Percentiles rank a stretch among this genome's conserved stretches.
Conservation (phyloP, 306 rosid genomes). For the Inga leiocalycina region DNA sequence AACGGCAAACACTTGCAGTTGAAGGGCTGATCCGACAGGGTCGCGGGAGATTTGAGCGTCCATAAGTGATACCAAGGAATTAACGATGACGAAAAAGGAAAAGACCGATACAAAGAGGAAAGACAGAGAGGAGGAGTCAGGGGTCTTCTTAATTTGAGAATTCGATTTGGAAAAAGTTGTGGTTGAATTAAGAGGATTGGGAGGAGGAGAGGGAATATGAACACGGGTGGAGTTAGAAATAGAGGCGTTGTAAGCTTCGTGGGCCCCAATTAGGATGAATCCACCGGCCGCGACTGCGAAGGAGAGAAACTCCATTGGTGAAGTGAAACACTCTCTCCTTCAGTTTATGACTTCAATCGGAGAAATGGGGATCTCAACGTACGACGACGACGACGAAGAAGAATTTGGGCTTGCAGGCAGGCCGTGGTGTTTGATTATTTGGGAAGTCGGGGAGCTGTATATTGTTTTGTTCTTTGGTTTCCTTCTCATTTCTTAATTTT, state of each 20-base stretch:
- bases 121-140: conserved; percentile 33
- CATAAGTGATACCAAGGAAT: conserved; percentile 54
- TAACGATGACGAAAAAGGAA: conserved; percentile 48
- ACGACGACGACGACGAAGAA: not conserved
- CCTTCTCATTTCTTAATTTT: not conserved
- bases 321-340: not conserved
- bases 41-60: conserved; percentile 61
- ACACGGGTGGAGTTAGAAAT: conserved; percentile 13
- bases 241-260: conserved; percentile 46
- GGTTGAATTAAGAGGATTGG: conserved; percentile 13
- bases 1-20: conserved; percentile 56
- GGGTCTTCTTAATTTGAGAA: conserved; percentile 18
- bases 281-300: conserved; percentile 60
- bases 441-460: not conserved
- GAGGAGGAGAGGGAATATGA: conserved; percentile 23
- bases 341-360: not conserved
- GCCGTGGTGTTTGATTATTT: not conserved
- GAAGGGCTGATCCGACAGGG: conserved; percentile 68
- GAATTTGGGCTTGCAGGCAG: not conserved
- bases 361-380: conserved; percentile 1
- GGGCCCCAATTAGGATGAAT: conserved; percentile 60
- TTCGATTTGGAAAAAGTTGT: conserved; percentile 10
- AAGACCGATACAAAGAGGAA: conserved; percentile 39
- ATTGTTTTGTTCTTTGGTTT: not conserved
- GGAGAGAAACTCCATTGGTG: conserved; percentile 59